Evolutionary conservation across 176 grass and related monocot species (phyloP).

Genomic region (Oropetium thomaeum): DNA sequence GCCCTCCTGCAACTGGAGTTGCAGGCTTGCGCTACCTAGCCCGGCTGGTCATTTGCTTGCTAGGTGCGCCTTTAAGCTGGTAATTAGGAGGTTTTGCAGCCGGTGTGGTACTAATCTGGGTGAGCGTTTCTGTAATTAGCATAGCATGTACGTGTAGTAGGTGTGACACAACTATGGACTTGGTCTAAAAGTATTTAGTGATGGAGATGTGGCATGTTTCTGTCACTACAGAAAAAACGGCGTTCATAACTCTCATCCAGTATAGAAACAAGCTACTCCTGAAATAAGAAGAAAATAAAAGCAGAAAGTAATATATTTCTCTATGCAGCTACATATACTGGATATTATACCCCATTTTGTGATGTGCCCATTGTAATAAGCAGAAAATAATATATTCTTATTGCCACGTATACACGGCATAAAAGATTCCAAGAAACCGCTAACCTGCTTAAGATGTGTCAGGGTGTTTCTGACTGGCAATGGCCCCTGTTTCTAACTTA

Average conservation of each 20-base stretch:
- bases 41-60: not conserved
- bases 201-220: not conserved
- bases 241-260: no score
- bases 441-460: conserved; percentile 8
- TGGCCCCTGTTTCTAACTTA: conserved; percentile 23
- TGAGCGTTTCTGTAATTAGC: not conserved
- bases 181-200: not conserved
- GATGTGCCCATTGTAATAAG: not conserved
- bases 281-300: no score
- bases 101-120: not conserved
- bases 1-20: not conserved
- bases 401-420: not conserved
- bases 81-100: not conserved
- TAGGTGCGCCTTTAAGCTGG: not conserved
- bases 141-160: no score
- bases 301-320: no score
- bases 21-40: not conserved
- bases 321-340: no score
- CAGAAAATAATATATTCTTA: not conserved
- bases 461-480: conserved; percentile 9
- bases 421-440: conserved; percentile 19
- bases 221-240: no score
- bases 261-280: no score
- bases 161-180: not conserved
- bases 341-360: not conserved